Conservation (phyloP, 2,329 filamentous ascomycete genomes). For the Trichoderma harzianum region DNA sequence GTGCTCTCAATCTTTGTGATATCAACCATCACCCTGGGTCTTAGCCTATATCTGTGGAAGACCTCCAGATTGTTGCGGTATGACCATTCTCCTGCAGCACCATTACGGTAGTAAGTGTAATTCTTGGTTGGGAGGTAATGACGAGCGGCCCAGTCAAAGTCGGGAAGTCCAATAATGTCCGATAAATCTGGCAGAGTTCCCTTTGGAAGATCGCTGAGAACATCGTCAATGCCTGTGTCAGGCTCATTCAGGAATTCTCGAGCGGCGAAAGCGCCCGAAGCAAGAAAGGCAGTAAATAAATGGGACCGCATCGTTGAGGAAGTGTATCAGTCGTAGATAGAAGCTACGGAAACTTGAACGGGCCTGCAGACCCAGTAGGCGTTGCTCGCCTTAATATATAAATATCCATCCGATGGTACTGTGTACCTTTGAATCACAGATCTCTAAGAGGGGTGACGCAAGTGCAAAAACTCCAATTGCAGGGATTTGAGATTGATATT, state of each 20-base stretch:
- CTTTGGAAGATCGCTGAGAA: slow-evolving; percentile 33
- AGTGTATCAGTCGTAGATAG: neutral
- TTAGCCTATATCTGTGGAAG: slow-evolving; percentile 46
- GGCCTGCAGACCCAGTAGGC: neutral
- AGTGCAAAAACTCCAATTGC: neutral
- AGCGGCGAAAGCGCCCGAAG: slow-evolving; percentile 38
- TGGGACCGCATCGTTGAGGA: neutral
- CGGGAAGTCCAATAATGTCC: slow-evolving; percentile 47
- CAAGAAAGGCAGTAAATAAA: slow-evolving; percentile 25
- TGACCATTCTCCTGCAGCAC: slow-evolving; percentile 53
- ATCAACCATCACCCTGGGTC: slow-evolving; percentile 49
- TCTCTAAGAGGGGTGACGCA: neutral
- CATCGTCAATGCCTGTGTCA: slow-evolving; percentile 43
- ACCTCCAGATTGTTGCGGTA: slow-evolving; percentile 57
- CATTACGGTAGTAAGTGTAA: slow-evolving; percentile 57
- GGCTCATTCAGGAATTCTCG: slow-evolving; percentile 45
- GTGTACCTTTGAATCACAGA: neutral
- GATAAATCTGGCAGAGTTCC: slow-evolving; percentile 42
- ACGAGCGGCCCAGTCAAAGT: slow-evolving; percentile 53
- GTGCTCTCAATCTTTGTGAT: slow-evolving; percentile 42
- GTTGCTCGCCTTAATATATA: neutral
- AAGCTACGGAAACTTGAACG: neutral
- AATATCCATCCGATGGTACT: neutral
- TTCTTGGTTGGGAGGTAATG: slow-evolving; percentile 44
- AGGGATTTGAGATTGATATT: neutral